Base-by-base conservation (phyloP, 345 rosid species). In the Eucalyptus guilfoylei region DNA sequence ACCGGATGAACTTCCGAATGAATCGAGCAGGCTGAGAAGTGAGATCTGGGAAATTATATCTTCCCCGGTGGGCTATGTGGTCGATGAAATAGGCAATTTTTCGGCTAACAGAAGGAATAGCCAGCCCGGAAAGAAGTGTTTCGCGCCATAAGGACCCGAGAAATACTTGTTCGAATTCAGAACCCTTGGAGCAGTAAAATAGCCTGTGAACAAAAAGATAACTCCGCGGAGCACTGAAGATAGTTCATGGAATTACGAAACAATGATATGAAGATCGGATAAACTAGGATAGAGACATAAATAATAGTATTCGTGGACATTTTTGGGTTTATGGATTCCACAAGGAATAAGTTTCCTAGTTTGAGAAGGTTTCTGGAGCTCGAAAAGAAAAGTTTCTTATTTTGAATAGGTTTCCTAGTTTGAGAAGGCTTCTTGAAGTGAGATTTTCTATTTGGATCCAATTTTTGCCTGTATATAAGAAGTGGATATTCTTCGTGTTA, bases 71-170 rank as follows among this genome's bases (percentile, higher is more conserved):
- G 80, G 98, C 96, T 88, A 95, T 95, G 93, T 96, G 96, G 93
- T 97, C 99, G 95, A 97, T 96, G 95, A 98, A 96, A 87, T 95
- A 96, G 87, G 93, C 97, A 90, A 96, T 97, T 98, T 98, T 96
- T 91, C 42, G 34, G 80, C 80, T 16, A 67, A 32, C 42, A 10
- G 3, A 67, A 67, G 23, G 80, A 67, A 32, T 67, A 16, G 40
- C 80, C 80, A 32, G 80, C 80, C 42, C 42, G 11, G 52, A 85
- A 37, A 86, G 86, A 83, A 76, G 49, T 60, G 49, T 83, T 54
- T 93, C 81, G 9, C 89, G 95, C 99, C 98, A 89, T 96, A 96
- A 87, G 99, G 96, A 89, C 98, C 97, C 16, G 97, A 95, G 94
- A 96, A 95, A 91, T 93, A 69, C 90, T 89, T 93, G 92, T 91